Conservation (phyloP, 1,139 yeast genomes). For the Saccharomycopsis hybrid region DNA sequence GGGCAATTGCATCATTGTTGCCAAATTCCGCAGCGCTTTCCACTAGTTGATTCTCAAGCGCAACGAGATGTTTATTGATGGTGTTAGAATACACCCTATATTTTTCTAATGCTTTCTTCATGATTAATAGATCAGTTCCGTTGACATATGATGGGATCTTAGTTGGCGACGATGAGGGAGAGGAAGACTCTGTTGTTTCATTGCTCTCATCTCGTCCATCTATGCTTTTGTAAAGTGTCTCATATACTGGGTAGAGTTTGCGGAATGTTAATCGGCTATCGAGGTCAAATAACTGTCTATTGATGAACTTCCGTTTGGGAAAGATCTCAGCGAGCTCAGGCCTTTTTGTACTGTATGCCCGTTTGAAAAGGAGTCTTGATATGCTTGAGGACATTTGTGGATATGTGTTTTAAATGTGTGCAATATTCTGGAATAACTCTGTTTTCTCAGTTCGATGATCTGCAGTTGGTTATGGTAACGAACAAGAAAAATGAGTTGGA, state of each 20-base stretch:
- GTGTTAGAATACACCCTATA: constrained; percentile 56
- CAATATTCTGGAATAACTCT: too few species aligned
- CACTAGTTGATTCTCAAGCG: constrained; percentile 61
- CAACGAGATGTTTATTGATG: constrained; percentile 47
- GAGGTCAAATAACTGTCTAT: constrained; percentile 56
- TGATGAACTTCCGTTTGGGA: constrained; percentile 52
- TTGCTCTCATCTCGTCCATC: too few species aligned
- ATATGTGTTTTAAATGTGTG: too few species aligned
- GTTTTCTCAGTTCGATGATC: too few species aligned
- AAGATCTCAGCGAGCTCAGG: constrained; percentile 35
- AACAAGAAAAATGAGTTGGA: too few species aligned
- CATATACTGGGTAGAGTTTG: constrained; percentile 48
- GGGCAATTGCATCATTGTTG: constrained; percentile 69
- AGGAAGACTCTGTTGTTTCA: too few species aligned
- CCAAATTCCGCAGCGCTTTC: constrained; percentile 84
- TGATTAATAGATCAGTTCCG: constrained; percentile 56
- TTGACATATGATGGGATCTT: constrained; percentile 40
- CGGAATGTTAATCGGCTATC: constrained; percentile 50
- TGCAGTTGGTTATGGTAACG: too few species aligned
- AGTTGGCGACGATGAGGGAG: constrained; percentile 25
- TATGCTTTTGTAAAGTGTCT: constrained; percentile 41
- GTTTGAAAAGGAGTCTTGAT: too few species aligned
- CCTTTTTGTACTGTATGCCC: background rate
- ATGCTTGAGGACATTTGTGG: too few species aligned
- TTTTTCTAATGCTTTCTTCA: constrained; percentile 60